Base-by-base conservation (phyloP, 169 alveolate species). In the Plasmodium yoelii region DNA sequence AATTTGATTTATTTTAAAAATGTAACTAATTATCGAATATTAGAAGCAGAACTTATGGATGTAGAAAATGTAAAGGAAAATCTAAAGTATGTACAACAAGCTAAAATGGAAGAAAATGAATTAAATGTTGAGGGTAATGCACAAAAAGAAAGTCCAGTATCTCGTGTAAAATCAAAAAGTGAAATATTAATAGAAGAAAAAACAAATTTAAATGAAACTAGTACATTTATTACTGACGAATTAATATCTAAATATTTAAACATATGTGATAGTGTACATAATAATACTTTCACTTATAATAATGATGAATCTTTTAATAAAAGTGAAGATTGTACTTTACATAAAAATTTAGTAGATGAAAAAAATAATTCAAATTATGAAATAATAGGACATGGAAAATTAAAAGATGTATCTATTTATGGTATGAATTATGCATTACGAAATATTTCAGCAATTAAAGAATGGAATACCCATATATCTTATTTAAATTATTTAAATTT, bases 381-480 rank as follows among this genome's bases (percentile, higher is more conserved):
- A 9, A 53, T 74, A 51, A 12, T 74, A n/a, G 88, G 88, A 1
- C 53, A 74, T 46, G 88, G 88, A 5, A 57, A 44, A 1, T 12
- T 74, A 8, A 2, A 74, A 12, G 88, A 74, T 74, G 88, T 74
- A 3, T 74, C 88, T 5, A 19, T 57, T n/a, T 74, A 74, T 51
- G 72, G 71, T 19, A 22, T 49, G 6, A 74, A 63, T 42, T 65
- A 34, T 28, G 73, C 88, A 18, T 51, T 74, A 0, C 60, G 61
- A 28, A 15, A 74, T 26, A 7, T 74, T 1, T 61, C 60, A 5
- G 47, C 60, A 9, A 59, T 74, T 24, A 74, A 59, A 59, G 12
- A 74, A 18, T 74, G 88, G 88, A 74, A 74, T 64, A 74, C 60
- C 22, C 44, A 74, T 42, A 74, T 74, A 10, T 44, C 60, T 15